A percentile compares a stretch with the other conserved stretches of the same genome.
phyloP scores from a whole-genome alignment of 208 protist species.

The Entamoeba histolytica region DNA sequence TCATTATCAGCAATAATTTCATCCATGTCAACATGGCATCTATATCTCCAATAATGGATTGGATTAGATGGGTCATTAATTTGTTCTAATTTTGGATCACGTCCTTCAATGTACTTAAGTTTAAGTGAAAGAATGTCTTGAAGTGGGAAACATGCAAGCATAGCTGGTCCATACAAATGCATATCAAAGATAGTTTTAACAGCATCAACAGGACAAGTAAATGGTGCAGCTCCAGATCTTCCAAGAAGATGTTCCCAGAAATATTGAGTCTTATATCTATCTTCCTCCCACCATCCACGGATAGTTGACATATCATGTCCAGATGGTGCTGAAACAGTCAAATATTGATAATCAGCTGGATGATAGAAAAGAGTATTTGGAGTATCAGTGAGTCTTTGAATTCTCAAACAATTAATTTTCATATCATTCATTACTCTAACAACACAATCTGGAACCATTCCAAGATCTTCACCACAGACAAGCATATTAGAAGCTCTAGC shows the following conservation, averaged over 20 bases:
- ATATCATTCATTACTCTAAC: constrained; percentile 31
- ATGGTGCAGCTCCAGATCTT: not conserved
- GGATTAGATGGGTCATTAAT: constrained; percentile 23
- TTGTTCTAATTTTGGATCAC: constrained; percentile 7
- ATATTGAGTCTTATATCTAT: not conserved
- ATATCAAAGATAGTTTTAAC: constrained; percentile 10
- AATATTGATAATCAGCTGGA: constrained; percentile 8
- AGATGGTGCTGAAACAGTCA: constrained; percentile 18
- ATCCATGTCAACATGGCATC: constrained; percentile 23
- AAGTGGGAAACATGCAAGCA: constrained; percentile 22
- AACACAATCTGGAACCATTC: constrained; percentile 39
- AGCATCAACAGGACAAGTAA: not conserved
- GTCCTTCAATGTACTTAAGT: not conserved
- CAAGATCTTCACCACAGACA: constrained; percentile 52
- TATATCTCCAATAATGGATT: constrained; percentile 26
- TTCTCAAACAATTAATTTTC: constrained; percentile 39
- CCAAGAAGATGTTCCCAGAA: not conserved
- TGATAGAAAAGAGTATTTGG: not conserved
- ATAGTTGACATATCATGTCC: constrained; percentile 26
- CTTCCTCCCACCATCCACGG: constrained; percentile 20
- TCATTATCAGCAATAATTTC: constrained; percentile 9
- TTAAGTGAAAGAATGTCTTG: constrained; percentile 15
- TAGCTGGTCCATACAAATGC: constrained; percentile 12
- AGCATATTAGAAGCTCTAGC: constrained; percentile 42
- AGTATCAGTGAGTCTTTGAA: constrained; percentile 33